Percentiles rank a stretch among this genome's conserved stretches.
phyloP scores from a whole-genome alignment of 2,329 filamentous ascomycete species.

The Chaetomium sp. region DNA sequence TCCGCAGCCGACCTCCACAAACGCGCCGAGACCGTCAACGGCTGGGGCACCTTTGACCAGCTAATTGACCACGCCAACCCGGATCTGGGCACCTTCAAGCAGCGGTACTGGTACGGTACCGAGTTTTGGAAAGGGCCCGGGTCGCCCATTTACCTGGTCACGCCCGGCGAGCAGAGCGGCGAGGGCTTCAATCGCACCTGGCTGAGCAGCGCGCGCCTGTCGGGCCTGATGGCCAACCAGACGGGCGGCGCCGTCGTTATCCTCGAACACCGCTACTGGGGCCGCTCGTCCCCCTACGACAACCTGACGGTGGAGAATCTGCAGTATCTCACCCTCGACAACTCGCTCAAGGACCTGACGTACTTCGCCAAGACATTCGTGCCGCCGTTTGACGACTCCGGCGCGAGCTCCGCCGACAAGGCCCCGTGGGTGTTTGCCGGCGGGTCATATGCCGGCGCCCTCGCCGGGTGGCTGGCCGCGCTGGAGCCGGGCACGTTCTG shows the following conservation, averaged over 20 bases:
- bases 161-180: conserved; percentile 45
- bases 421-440: conserved; percentile 59
- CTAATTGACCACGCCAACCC: conserved; percentile 46
- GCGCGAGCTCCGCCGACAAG: conserved; percentile 49
- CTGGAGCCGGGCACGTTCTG: conserved; percentile 59
- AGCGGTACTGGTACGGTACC: conserved; percentile 47
- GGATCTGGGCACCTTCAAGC: conserved; percentile 46
- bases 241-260: conserved; percentile 46
- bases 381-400: conserved; percentile 53
- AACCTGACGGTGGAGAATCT: conserved; percentile 44
- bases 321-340: conserved; percentile 46
- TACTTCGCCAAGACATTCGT: conserved; percentile 48
- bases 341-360: conserved; percentile 46
- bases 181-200: conserved; percentile 42
- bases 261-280: conserved; percentile 50
- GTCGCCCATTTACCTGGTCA: conserved; percentile 46
- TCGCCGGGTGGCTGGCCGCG: conserved; percentile 55
- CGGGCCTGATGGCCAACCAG: conserved; percentile 45
- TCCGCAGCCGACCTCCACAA: conserved; percentile 22
- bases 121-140: conserved; percentile 47
- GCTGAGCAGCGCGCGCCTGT: conserved; percentile 47
- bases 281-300: conserved; percentile 43
- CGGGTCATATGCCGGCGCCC: conserved; percentile 58
- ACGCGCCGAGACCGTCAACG: conserved; percentile 29
- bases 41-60: conserved; percentile 43